These are phyloP conservation scores for Trypanosoma platydactyli DNA, from an alignment of 208 protist species.

Conservation along the genomic window DNA sequence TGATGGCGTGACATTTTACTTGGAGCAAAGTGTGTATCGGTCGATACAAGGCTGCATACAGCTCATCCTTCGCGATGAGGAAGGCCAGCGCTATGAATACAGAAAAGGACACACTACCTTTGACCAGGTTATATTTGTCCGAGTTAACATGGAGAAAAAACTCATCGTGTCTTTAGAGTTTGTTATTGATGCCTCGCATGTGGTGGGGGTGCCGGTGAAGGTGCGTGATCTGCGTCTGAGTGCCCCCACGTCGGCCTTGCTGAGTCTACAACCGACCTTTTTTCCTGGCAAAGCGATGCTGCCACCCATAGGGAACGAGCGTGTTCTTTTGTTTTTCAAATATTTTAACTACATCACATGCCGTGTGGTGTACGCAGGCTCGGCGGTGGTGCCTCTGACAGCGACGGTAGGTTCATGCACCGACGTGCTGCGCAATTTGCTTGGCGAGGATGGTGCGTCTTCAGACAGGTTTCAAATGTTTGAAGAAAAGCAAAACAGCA, in stretches of 20 bases:
- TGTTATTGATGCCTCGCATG: background rate
- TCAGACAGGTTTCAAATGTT: slow-evolving; percentile 34
- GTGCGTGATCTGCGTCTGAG: slow-evolving; percentile 6
- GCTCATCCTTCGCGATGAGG: background rate
- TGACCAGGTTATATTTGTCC: background rate
- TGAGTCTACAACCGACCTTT: background rate
- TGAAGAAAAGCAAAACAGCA: slow-evolving; percentile 34
- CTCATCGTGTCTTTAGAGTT: background rate
- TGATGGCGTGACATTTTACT: slow-evolving; percentile 11
- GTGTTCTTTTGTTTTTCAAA: slow-evolving; percentile 76
- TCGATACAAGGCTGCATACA: background rate
- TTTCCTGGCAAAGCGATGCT: slow-evolving; percentile 23
- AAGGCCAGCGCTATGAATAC: background rate
- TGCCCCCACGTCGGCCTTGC: background rate
- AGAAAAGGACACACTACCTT: background rate
- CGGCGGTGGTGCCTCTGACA: slow-evolving; percentile 42
- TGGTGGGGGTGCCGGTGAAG: background rate
- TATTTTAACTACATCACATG: slow-evolving; percentile 65
- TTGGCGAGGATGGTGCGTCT: slow-evolving; percentile 20
- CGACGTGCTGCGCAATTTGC: slow-evolving; percentile 35
- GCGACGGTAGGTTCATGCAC: slow-evolving; percentile 43
- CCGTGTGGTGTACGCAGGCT: slow-evolving; percentile 57
- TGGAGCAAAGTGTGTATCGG: background rate
- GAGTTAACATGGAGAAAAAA: slow-evolving; percentile 4
- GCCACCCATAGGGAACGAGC: slow-evolving; percentile 33